Percentiles rank a stretch among this genome's conserved stretches.
Conservation (phyloP, 1,139 yeast genomes). For the Meyerozyma elateridarum region DNA sequence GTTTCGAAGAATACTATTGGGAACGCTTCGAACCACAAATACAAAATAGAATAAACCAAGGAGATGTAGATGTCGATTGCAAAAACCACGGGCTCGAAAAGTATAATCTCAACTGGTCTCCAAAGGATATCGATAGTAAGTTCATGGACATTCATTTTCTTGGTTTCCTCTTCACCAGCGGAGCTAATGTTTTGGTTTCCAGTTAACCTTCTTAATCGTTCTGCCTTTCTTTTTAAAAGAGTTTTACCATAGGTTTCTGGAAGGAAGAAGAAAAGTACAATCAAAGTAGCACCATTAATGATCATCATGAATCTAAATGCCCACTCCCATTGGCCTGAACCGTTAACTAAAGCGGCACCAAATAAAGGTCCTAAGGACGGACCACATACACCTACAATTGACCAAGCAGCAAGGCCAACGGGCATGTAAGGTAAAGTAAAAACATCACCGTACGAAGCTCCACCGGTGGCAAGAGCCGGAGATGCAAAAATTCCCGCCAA, state of each 20-base stretch:
- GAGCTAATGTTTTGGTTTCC: constrained; percentile 29
- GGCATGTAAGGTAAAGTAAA: constrained; percentile 25
- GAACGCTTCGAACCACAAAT: constrained; percentile 58
- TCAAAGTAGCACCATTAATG: constrained; percentile 23
- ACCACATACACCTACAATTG: constrained; percentile 31
- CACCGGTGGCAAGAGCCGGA: constrained; percentile 5
- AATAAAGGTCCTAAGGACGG: constrained; percentile 36
- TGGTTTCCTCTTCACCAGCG: constrained; percentile 25
- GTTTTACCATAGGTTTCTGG: constrained; percentile 35
- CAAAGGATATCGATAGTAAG: constrained; percentile 39
- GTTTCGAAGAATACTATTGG: constrained; percentile 48
- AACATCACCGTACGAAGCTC: constrained; percentile 4
- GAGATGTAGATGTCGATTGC: constrained; percentile 47
- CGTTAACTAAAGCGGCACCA: constrained; percentile 28
- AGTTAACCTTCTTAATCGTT: constrained; percentile 29
- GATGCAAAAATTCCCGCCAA: constrained; percentile 6
- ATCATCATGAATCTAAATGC: constrained; percentile 36
- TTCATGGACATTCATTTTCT: constrained; percentile 15
- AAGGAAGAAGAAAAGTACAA: constrained; percentile 22
- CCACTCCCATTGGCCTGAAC: constrained; percentile 33
- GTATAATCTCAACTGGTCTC: constrained; percentile 42
- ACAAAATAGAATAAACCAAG: constrained; percentile 49
- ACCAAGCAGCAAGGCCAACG: constrained; percentile 32
- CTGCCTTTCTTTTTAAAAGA: constrained; percentile 32
- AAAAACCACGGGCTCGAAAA: constrained; percentile 43